Percentiles rank a stretch among this genome's conserved stretches.
These are phyloP conservation scores for Ziziphus jujuba DNA, from an alignment of 306 rosid species.

Conservation along the genomic window DNA sequence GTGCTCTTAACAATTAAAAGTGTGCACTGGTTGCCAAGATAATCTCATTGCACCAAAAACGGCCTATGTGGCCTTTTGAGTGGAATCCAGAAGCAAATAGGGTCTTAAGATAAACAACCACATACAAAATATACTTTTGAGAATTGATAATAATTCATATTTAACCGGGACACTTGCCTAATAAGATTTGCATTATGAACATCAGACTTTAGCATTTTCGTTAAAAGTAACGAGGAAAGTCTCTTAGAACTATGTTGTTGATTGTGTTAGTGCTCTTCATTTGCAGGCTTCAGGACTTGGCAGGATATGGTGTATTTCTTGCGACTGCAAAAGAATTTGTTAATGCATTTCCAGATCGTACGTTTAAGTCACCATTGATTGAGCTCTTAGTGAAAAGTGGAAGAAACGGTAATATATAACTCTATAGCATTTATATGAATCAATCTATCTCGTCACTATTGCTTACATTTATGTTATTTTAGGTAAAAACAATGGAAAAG, in stretches of 20 bases:
- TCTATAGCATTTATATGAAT: background rate
- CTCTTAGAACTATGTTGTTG: conserved; percentile 12
- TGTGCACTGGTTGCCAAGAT: background rate
- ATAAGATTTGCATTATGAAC: background rate
- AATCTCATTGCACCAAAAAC: background rate
- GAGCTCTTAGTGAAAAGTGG: conserved; percentile 74
- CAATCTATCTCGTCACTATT: conserved; percentile 5
- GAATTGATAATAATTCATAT: background rate
- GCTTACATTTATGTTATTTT: conserved; percentile 7
- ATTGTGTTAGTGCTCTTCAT: conserved; percentile 17
- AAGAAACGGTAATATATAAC: conserved; percentile 63
- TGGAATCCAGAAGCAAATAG: background rate
- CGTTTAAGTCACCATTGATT: conserved; percentile 56
- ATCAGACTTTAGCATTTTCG: background rate
- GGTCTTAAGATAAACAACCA: background rate
- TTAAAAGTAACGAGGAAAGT: background rate
- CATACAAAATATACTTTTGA: background rate
- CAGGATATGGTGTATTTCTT: conserved; percentile 78
- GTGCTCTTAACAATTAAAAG: background rate
- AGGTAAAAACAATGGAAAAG: conserved; percentile 95
- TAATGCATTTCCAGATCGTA: conserved; percentile 62
- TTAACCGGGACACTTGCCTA: background rate
- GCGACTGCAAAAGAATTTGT: conserved; percentile 67
- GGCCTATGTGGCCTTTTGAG: background rate
- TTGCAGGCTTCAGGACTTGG: conserved; percentile 88